Evolutionary conservation across 441 rosid species (phyloP).

Genomic region (Adansonia madagascariensis): DNA sequence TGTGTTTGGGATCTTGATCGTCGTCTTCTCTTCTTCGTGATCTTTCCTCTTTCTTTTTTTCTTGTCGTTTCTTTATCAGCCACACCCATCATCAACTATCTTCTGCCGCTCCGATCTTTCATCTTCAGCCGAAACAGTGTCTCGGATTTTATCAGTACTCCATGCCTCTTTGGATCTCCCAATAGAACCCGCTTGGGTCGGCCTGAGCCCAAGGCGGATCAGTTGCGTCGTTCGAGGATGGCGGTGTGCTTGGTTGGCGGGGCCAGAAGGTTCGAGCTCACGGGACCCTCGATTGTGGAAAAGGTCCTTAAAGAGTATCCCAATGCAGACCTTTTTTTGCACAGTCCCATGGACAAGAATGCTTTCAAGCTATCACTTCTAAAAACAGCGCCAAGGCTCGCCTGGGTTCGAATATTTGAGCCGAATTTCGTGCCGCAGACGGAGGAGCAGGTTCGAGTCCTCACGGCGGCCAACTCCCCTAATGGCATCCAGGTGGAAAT

Average conservation of each 20-base stretch:
- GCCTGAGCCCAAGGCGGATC: conserved; percentile 12
- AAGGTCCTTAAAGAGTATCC: conserved; percentile 60
- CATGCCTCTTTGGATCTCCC: not conserved
- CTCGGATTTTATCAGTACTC: not conserved
- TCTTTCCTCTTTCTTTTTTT: conserved; percentile 44
- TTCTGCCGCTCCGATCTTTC: conserved; percentile 40
- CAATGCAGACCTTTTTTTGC: conserved; percentile 72
- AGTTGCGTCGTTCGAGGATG: conserved; percentile 51
- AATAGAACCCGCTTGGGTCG: not conserved
- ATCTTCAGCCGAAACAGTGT: conserved; percentile 32
- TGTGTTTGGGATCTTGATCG: conserved; percentile 58
- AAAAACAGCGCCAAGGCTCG: conserved; percentile 60
- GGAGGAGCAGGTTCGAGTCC: conserved; percentile 58
- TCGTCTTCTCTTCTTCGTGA: conserved; percentile 45
- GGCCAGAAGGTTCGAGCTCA: conserved; percentile 84
- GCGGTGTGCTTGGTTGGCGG: conserved; percentile 93
- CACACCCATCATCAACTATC: conserved; percentile 29
- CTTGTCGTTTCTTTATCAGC: conserved; percentile 38
- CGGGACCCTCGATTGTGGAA: conserved; percentile 79
- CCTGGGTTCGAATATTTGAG: conserved; percentile 63
- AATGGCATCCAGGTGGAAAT: conserved; percentile 82
- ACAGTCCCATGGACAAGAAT: conserved; percentile 61
- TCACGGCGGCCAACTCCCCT: conserved; percentile 71
- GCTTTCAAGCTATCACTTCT: conserved; percentile 66
- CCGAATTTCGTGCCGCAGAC: conserved; percentile 52